Conservation (phyloP, 2,329 filamentous ascomycete genomes). For the Nectriaceae sp. region DNA sequence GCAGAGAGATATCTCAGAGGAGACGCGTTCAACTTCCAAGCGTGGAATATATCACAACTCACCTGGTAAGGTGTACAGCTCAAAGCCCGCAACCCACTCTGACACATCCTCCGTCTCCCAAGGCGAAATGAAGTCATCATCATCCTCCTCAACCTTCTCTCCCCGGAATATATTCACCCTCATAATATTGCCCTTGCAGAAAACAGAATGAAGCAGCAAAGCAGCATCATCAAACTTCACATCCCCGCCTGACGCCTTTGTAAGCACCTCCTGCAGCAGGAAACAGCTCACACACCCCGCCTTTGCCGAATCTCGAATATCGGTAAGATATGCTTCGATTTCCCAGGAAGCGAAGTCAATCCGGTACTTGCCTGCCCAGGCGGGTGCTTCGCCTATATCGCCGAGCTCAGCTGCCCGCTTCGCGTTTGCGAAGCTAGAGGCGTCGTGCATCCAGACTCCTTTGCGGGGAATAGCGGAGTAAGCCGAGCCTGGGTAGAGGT, state of each 20-base stretch:
- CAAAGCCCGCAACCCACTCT: conserved; percentile 9
- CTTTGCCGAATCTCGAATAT: conserved; percentile 5
- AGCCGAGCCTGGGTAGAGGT: conserved; percentile 19
- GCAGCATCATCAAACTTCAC: conserved; percentile 6
- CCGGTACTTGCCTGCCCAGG: conserved; percentile 12
- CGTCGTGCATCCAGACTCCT: conserved; percentile 20
- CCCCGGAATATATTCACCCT: conserved; percentile 5
- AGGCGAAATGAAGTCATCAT: conserved; percentile 16
- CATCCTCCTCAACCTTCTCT: conserved; percentile 8
- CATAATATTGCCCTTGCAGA: conserved; percentile 20
- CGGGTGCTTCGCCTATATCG: conserved; percentile 4
- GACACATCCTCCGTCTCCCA: neutral
- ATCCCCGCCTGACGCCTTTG: conserved; percentile 7
- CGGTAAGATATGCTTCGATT: conserved; percentile 9
- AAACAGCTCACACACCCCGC: conserved; percentile 16
- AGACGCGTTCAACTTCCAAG: neutral
- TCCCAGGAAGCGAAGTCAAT: conserved; percentile 20
- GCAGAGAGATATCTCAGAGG: rapidly evolving
- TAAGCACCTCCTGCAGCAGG: conserved; percentile 8
- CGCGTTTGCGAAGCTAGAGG: conserved; percentile 12
- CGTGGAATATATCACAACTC: neutral
- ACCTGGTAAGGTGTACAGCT: conserved; percentile 23
- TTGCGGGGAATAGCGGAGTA: conserved; percentile 5
- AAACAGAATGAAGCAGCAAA: conserved; percentile 13
- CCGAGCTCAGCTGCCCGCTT: conserved; percentile 6